Percentiles rank a stretch among this genome's conserved stretches.
phyloP scores from a whole-genome alignment of 805 yeast genomes.

The Vanderwaltozyma yarrowii region DNA sequence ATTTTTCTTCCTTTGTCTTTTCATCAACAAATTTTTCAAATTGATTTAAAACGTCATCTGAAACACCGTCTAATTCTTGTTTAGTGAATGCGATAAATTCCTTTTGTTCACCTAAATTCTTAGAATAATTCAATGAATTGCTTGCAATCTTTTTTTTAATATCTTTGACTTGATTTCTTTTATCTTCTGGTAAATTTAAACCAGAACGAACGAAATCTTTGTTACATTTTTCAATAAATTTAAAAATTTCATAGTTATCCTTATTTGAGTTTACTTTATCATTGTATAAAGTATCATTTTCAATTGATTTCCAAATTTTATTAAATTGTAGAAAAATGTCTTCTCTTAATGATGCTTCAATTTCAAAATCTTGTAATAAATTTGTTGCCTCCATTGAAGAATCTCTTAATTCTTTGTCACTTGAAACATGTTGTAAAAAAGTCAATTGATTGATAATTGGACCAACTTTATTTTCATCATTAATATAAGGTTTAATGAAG shows the following conservation, averaged over 20 bases:
- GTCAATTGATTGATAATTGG: conserved; percentile 42
- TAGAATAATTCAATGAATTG: conserved; percentile 46
- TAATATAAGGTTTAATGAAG: conserved; percentile 44
- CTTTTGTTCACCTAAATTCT: conserved; percentile 62
- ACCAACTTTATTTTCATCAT: conserved; percentile 39
- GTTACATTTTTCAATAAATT: conserved; percentile 48
- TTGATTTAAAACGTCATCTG: conserved; percentile 49
- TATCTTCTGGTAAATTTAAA: conserved; percentile 45
- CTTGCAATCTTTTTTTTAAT: conserved; percentile 51
- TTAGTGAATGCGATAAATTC: conserved; percentile 49
- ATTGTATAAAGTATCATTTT: conserved; percentile 15
- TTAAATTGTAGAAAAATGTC: conserved; percentile 56
- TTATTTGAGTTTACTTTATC: conserved; percentile 1
- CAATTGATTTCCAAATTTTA: conserved; percentile 36
- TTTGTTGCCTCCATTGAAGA: conserved; percentile 59
- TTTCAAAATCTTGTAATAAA: conserved; percentile 42
- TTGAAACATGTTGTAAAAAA: conserved; percentile 65
- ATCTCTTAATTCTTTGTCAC: conserved; percentile 54
- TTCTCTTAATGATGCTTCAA: conserved; percentile 55
- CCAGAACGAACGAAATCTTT: conserved; percentile 58
- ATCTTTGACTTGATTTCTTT: conserved; percentile 45
- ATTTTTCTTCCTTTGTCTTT: conserved; percentile 33
- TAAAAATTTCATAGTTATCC: conserved; percentile 42
- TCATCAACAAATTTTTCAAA: conserved; percentile 37
- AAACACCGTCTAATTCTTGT: conserved; percentile 66